A percentile compares a stretch with the other conserved stretches of the same genome.
Conservation (phyloP, 768 basidiomycete genomes). For the Pulveroboletus sp. region DNA sequence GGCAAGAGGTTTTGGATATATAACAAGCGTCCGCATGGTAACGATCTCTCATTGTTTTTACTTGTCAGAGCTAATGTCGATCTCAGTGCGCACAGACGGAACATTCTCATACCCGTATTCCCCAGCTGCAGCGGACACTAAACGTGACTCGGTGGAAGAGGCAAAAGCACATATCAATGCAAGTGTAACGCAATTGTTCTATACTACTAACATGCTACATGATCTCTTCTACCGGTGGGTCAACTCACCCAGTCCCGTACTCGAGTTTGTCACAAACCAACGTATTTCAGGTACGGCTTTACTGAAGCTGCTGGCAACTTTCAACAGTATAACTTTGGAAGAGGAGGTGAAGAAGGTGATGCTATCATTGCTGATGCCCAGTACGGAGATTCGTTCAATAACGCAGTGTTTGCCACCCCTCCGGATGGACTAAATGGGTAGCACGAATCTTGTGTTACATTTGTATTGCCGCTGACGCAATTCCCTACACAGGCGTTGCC, state of each 20-base stretch:
- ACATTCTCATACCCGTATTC: constrained; percentile 70
- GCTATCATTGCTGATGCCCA: constrained; percentile 94
- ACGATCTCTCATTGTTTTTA: background rate
- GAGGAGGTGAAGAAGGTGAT: constrained; percentile 83
- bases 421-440: constrained; percentile 78
- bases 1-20: constrained; percentile 57
- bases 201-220: constrained; percentile 76
- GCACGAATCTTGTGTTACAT: constrained; percentile 1
- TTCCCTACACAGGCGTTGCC: constrained; percentile 51
- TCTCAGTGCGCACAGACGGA: constrained; percentile 2
- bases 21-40: constrained; percentile 75
- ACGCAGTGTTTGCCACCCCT: constrained; percentile 87
- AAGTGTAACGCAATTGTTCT: constrained; percentile 86
- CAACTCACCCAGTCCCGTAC: background rate
- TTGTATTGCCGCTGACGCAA: background rate
- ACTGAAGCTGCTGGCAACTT: constrained; percentile 92
- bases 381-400: constrained; percentile 90
- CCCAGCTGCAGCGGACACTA: constrained; percentile 32
- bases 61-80: background rate
- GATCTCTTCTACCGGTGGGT: constrained; percentile 72
- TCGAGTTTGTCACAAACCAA: background rate
- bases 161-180: constrained; percentile 83
- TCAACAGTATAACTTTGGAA: constrained; percentile 95
- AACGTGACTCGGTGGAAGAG: constrained; percentile 31
- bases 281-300: constrained; percentile 72